A percentile compares a stretch with the other conserved stretches of the same genome.
Conservation (phyloP, 306 rosid species). For the Parietaria judaica region DNA sequence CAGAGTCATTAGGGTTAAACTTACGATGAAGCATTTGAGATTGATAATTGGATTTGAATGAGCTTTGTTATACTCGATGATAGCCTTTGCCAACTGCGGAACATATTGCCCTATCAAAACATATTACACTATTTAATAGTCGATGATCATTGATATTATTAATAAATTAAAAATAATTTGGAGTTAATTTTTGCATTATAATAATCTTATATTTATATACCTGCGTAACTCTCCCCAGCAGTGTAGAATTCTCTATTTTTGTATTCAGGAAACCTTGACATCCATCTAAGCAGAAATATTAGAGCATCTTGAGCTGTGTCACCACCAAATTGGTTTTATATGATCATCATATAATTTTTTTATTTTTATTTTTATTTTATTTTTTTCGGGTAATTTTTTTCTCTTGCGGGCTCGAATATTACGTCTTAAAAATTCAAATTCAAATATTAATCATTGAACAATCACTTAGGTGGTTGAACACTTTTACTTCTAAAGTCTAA, state of each 20-base stretch:
- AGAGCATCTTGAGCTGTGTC: constrained; percentile 72
- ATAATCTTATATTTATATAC: too few relatives aligned
- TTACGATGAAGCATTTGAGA: constrained; percentile 67
- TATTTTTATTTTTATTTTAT: too few relatives aligned
- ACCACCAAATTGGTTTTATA: constrained; percentile 9
- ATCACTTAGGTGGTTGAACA: too few relatives aligned
- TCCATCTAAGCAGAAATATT: constrained; percentile 55
- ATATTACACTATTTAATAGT: background rate
- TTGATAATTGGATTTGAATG: constrained; percentile 40
- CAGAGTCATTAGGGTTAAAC: too few relatives aligned
- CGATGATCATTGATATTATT: too few relatives aligned
- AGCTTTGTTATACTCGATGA: constrained; percentile 46
- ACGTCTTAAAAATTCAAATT: background rate
- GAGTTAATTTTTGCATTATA: too few relatives aligned
- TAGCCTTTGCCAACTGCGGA: constrained; percentile 73
- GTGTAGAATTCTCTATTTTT: constrained; percentile 64
- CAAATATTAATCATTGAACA: background rate
- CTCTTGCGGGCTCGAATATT: too few relatives aligned
- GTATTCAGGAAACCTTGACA: constrained; percentile 70
- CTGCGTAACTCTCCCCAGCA: constrained; percentile 89
- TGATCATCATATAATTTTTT: too few relatives aligned
- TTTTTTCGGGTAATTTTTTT: too few relatives aligned
- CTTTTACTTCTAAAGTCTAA: too few relatives aligned
- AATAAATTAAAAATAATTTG: too few relatives aligned
- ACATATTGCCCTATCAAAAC: constrained; percentile 67